Base-by-base conservation (phyloP, 108 stramenopile species). In the Stephanodiscus triporus region DNA sequence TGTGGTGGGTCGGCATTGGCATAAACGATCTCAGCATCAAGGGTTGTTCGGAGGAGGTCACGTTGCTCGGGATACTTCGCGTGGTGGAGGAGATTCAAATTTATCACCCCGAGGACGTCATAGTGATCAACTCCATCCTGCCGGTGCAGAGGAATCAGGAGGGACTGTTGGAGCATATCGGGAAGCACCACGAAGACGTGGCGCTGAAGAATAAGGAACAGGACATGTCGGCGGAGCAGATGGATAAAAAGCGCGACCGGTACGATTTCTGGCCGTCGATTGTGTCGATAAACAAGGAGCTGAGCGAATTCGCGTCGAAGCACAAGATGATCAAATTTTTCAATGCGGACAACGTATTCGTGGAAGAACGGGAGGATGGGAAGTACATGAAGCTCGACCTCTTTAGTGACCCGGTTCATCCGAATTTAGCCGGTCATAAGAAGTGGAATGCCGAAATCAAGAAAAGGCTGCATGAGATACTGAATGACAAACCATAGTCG, bases 241-340 rank as follows among this genome's bases (percentile, higher is more conserved):
- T 76, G 80, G 60, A 47, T 22, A 32, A 63, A 9, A 81, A 81
- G 34, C 69, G 75, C 32, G 59, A 45, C 34, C 69, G 71, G 40
- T 27, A 64, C 14, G 75, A 81, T 50, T 55, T 94, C n/a, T 94
- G 90, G 90, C 88, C 89, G 42, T 87, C 91, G 20, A 86, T 95
- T 53, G 68, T 75, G 29, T 77, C 84, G 10, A 91, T 95, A 24
- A 95, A 95, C 69, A 66, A 70, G 7, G 75, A 89, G 54, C 69
- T 95, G 36, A 47, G 69, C 14, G 82, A 86, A 48, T 94, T 94
- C 77, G 76, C 80, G 16, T 68, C 79, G 13, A 78, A 81, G 61
- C 74, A 85, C 22, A 53, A 69, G 30, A 50, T 64, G 6, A 82
- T 95, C 24, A 79, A 65, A 38, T 95, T 92, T 65, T 95, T 92